Evolutionary conservation across 129 eudicot genomes (phyloP), one percentile per base, ranked within the genome.

Genomic region (Arctium lappa): DNA sequence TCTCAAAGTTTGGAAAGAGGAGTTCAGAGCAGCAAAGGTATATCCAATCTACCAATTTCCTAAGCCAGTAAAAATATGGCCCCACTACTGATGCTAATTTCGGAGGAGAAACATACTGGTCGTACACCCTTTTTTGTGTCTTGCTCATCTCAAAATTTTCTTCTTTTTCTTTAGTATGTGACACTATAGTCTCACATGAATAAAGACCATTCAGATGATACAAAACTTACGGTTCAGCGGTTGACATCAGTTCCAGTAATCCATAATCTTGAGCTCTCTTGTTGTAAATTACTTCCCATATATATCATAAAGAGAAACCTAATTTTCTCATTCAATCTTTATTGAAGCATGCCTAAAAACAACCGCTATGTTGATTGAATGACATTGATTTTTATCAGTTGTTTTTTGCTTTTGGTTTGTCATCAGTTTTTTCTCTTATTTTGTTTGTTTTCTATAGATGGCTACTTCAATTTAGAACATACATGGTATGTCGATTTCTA

Each of bases 11-110:
- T 81, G 86, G 85, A 74, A 89, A 81, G 95, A 93, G 85, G 95
- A 91, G 75, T 95, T 90, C 53, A 80, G 80, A 74, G 86, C 89
- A 38, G 93, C 99, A 69, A 88, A 90, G 84, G 95, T 93, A 81
- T 98, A 95, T 89, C 94, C 94, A 62, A 90, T 95, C 78, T 95
- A 81, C 85, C 95, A 95, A 79, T 95, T 93, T 78, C 89, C 98
- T 29, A 95, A 93, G 91, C 99, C 99, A 77, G 86, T 95, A 4
- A 83, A 90, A 87, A 98, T 95, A 90, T 79, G 44, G 40, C 81
- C 69, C 36, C 39, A 66, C 18, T 30, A 6, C 16, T 73, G 71
- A 75, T 84, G 16, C n/a, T 33, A 56, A 30, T 50, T 74, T 56
- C 2, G 0, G 42, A 42, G 31, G n/a, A 78, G 75, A 65, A 3